These are phyloP conservation scores for Ogataea naganishii DNA, from an alignment of 805 yeast genomes.

Conservation along the genomic window DNA sequence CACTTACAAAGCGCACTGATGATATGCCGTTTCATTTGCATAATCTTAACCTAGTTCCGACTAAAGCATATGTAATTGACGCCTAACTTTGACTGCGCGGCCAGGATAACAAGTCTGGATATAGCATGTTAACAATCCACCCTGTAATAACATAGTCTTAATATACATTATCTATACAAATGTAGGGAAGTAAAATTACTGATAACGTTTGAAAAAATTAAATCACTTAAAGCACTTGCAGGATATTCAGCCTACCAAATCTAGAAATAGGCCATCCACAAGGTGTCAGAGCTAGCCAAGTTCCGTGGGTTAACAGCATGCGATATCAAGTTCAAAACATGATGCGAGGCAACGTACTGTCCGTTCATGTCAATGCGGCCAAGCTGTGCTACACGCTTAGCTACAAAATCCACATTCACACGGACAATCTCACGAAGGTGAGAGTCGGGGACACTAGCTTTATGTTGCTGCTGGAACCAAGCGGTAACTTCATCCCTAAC, in stretches of 20 bases:
- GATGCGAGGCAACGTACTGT: conserved; percentile 79
- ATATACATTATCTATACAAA: too few species aligned
- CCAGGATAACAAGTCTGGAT: too few species aligned
- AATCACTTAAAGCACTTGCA: conserved; percentile 1
- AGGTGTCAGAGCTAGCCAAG: conserved; percentile 81
- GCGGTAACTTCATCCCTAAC: conserved; percentile 93
- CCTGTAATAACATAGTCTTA: too few species aligned
- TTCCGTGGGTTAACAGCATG: conserved; percentile 94
- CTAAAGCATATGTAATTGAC: too few species aligned
- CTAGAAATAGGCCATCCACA: conserved; percentile 92
- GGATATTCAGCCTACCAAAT: too few species aligned
- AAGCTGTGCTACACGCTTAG: conserved; percentile 69
- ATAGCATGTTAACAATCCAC: too few species aligned
- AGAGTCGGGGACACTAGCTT: conserved; percentile 74
- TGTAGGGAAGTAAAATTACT: too few species aligned
- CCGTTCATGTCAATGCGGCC: conserved; percentile 42
- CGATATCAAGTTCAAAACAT: conserved; percentile 80
- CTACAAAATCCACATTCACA: conserved; percentile 77
- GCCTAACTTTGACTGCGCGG: too few species aligned
- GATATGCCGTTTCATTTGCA: too few species aligned
- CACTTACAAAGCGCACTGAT: too few species aligned
- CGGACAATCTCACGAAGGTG: conserved; percentile 82
- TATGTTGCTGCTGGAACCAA: conserved; percentile 86
- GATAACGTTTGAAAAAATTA: conserved; percentile 1
- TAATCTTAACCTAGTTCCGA: too few species aligned